phyloP scores from a whole-genome alignment of 2,329 filamentous ascomycete species.

The Colletotrichum melonis region DNA sequence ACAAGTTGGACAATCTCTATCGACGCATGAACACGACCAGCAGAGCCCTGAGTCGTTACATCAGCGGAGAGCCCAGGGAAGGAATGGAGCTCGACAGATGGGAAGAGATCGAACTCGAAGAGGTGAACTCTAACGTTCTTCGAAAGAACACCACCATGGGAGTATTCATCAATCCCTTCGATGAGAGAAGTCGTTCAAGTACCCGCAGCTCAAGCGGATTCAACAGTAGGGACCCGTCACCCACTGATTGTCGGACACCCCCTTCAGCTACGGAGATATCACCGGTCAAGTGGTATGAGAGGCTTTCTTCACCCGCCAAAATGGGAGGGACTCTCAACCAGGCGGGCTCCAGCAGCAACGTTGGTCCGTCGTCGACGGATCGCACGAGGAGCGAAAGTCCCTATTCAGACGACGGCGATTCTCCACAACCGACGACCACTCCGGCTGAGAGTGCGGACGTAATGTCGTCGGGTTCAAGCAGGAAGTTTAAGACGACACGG shows the following conservation, averaged over 20 bases:
- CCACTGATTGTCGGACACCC: neutral
- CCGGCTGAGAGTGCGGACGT: neutral
- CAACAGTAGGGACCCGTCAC: neutral
- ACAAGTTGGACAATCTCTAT: neutral
- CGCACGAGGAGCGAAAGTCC: neutral
- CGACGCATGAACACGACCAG: no score
- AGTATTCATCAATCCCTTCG: neutral
- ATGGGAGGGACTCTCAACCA: neutral
- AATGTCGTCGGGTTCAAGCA: accelerated
- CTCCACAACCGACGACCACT: neutral
- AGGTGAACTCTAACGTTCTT: neutral
- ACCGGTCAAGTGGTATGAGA: neutral
- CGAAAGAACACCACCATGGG: neutral
- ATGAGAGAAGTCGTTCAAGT: neutral
- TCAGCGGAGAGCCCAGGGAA: neutral
- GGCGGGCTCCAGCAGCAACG: neutral
- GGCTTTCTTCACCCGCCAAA: neutral
- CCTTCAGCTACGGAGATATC: accelerated
- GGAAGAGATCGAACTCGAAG: neutral
- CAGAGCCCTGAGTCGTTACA: no score
- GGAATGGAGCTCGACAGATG: neutral
- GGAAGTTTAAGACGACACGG: neutral
- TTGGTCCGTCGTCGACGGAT: neutral
- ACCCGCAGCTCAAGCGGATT: neutral
- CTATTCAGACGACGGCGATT: neutral